phyloP scores from a whole-genome alignment of 768 basidiomycete species.

The Mycena latifolia region DNA sequence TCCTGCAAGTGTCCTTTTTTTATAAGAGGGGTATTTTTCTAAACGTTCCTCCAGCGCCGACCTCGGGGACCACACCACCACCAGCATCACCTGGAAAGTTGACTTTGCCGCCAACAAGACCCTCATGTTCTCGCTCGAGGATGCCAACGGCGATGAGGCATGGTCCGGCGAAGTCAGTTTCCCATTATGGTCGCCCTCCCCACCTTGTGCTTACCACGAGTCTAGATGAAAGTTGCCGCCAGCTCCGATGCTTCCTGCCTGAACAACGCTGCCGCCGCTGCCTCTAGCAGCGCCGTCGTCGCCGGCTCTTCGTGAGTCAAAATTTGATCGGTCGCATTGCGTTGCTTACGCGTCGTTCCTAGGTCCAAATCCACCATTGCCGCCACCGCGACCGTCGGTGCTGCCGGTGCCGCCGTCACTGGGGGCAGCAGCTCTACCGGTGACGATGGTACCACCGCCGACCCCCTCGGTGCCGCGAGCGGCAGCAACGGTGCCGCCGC shows the following conservation, averaged over 20 bases:
- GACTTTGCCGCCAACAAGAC: slow-evolving; percentile 59
- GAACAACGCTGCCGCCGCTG: slow-evolving; percentile 32
- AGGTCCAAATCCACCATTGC: neutral
- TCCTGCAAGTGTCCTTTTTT: slow-evolving; percentile 66
- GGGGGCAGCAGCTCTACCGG: slow-evolving; percentile 10
- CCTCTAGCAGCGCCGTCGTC: slow-evolving; percentile 4
- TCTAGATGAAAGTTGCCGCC: slow-evolving; percentile 54
- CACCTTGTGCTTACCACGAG: no score
- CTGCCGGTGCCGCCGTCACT: slow-evolving; percentile 19
- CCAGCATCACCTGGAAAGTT: slow-evolving; percentile 58
- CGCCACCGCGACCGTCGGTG: neutral
- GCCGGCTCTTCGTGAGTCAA: slow-evolving; percentile 19
- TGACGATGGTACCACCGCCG: slow-evolving; percentile 18
- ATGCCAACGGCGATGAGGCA: slow-evolving; percentile 67
- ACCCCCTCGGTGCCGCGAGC: slow-evolving; percentile 60
- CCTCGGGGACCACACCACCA: slow-evolving; percentile 66
- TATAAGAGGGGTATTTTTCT: no score
- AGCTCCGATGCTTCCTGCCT: slow-evolving; percentile 56
- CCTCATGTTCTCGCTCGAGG: slow-evolving; percentile 66
- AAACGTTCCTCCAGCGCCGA: slow-evolving; percentile 58
- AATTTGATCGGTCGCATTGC: neutral
- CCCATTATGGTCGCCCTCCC: neutral
- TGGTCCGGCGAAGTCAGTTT: slow-evolving; percentile 73
- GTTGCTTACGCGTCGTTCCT: slow-evolving; percentile 4
- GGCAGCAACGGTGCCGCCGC: slow-evolving; percentile 56